These are phyloP conservation scores for Clitopilus hobsonii DNA, from an alignment of 768 basidiomycete species.

Conservation along the genomic window DNA sequence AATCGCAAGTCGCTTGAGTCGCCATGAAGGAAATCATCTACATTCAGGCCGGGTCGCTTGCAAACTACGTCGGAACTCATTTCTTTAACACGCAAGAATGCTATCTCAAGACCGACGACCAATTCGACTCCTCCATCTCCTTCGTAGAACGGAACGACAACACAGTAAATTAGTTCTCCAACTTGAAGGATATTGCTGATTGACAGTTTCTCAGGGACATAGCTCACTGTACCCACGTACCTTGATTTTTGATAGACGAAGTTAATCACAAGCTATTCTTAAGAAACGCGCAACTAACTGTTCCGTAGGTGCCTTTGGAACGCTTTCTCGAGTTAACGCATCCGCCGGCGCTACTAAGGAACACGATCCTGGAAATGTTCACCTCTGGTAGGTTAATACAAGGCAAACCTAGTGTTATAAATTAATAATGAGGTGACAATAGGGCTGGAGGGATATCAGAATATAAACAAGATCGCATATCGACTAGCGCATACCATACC, in stretches of 20 bases:
- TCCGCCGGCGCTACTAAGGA: slow-evolving; percentile 29
- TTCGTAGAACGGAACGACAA: slow-evolving; percentile 57
- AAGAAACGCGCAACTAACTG: slow-evolving; percentile 3
- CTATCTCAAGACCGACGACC: slow-evolving; percentile 48
- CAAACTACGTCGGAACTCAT: slow-evolving; percentile 71
- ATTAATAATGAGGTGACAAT: too few relatives aligned
- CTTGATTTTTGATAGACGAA: slow-evolving; percentile 64
- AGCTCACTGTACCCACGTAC: slow-evolving; percentile 56
- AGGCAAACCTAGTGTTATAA: too few relatives aligned
- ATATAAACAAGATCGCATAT: slow-evolving; percentile 48
- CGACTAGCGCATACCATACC: slow-evolving; percentile 51
- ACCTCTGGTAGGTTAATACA: too few relatives aligned
- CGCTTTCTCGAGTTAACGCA: slow-evolving; percentile 38
- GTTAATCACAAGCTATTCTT: slow-evolving; percentile 25
- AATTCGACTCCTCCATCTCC: slow-evolving; percentile 52
- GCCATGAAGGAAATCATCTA: slow-evolving; percentile 76
- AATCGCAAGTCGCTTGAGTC: background rate
- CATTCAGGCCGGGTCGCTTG: slow-evolving; percentile 63
- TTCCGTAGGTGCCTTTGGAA: slow-evolving; percentile 59
- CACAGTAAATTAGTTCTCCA: slow-evolving; percentile 28
- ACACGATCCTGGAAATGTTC: slow-evolving; percentile 9
- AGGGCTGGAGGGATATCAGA: slow-evolving; percentile 49
- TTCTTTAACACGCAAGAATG: slow-evolving; percentile 81
- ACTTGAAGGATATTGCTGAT: slow-evolving; percentile 2
- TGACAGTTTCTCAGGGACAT: slow-evolving; percentile 31